Percentiles rank a stretch among this genome's conserved stretches.
Evolutionary conservation across 1,284 basidiomycete genomes (phyloP).

Genomic region (Melampsora abietis-canadensis): DNA sequence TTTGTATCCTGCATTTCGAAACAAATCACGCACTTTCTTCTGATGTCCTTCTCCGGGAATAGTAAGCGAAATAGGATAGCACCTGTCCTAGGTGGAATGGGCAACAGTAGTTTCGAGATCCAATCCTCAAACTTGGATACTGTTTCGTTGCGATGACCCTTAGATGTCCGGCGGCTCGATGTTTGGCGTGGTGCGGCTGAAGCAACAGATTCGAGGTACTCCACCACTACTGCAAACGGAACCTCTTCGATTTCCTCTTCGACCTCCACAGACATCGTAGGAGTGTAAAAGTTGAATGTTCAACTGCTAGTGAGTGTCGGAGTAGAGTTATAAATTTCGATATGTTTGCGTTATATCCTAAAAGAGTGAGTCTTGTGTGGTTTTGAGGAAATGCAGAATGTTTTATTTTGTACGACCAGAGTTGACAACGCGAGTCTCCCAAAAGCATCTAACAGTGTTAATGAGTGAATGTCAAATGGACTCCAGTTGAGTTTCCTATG

Average conservation of each 20-base stretch:
- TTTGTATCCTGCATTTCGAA: too few species aligned
- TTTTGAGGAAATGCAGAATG: too few species aligned
- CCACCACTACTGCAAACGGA: neutral
- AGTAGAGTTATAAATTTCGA: too few species aligned
- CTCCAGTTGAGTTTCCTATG: too few species aligned
- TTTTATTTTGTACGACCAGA: too few species aligned
- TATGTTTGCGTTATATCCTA: too few species aligned
- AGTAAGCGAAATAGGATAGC: slow-evolving; percentile 64
- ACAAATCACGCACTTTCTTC: slow-evolving; percentile 56
- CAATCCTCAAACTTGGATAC: neutral
- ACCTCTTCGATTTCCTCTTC: neutral
- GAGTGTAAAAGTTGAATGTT: neutral
- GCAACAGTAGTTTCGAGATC: neutral
- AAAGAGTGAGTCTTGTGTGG: too few species aligned
- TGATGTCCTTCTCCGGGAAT: slow-evolving; percentile 73
- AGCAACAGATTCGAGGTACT: neutral
- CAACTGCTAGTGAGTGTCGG: too few species aligned
- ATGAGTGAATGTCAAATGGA: too few species aligned
- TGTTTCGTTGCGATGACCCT: neutral
- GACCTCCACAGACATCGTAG: neutral
- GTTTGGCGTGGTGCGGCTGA: neutral
- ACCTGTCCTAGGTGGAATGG: slow-evolving; percentile 46
- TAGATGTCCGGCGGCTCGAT: neutral
- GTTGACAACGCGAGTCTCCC: too few species aligned
- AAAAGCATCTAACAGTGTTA: too few species aligned